Evolutionary conservation across 2,329 filamentous ascomycete species (phyloP).

Genomic region (Harringtonia aguacate): DNA sequence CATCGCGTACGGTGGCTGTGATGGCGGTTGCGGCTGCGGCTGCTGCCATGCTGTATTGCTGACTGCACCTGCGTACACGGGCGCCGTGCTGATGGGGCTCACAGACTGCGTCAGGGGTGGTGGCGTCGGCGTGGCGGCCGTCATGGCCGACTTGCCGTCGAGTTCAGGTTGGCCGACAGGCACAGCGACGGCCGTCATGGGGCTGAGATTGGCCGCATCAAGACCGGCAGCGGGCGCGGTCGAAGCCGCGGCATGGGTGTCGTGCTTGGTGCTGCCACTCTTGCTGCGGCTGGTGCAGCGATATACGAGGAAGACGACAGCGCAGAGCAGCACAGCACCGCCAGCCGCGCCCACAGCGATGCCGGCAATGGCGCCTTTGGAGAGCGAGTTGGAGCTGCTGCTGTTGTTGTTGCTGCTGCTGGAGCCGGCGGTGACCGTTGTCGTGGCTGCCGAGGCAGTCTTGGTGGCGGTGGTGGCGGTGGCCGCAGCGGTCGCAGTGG

Average conservation of each 20-base stretch:
- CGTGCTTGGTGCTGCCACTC: background rate
- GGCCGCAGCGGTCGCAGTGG: background rate
- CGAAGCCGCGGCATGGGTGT: background rate
- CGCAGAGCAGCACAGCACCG: conserved; percentile 7
- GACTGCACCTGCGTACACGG: no score
- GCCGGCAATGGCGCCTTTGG: conserved; percentile 10
- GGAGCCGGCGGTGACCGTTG: background rate
- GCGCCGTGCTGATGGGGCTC: background rate
- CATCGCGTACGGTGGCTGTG: no score
- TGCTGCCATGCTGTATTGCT: no score
- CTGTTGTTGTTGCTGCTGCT: background rate
- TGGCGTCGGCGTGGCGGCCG: background rate
- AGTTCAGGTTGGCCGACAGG: conserved; percentile 2
- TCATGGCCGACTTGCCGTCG: background rate
- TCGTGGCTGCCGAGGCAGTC: background rate
- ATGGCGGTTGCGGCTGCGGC: no score
- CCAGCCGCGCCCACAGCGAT: conserved; percentile 8
- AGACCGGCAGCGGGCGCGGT: background rate
- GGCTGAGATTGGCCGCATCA: background rate
- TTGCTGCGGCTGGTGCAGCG: conserved; percentile 4
- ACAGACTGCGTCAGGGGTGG: background rate
- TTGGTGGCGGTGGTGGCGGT: background rate
- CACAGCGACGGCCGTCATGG: background rate
- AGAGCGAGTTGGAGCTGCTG: conserved; percentile 3
- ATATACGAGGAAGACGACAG: conserved; percentile 6